Percentiles rank a stretch among this genome's conserved stretches.
These are phyloP conservation scores for Shiraia bambusicola DNA, from an alignment of 2,329 filamentous ascomycete species.

Conservation along the genomic window DNA sequence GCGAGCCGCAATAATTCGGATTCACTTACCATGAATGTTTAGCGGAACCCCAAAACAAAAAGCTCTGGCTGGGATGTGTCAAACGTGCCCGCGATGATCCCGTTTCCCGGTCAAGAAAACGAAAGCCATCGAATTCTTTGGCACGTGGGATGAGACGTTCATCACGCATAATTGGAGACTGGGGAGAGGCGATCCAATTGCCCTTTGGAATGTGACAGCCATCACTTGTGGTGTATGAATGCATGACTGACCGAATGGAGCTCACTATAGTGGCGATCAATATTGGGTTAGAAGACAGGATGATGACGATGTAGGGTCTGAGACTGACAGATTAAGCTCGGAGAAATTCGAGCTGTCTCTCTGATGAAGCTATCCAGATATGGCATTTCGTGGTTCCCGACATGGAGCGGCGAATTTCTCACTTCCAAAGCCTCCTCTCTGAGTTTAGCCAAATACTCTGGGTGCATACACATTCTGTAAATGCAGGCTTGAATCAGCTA, in stretches of 20 bases:
- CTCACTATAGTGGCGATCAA: background rate
- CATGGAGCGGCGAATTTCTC: background rate
- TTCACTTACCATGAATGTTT: too few species aligned
- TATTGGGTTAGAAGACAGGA: background rate
- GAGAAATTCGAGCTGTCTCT: background rate
- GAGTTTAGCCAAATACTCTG: background rate
- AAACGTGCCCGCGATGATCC: too few species aligned
- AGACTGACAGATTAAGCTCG: background rate
- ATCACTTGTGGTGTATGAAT: background rate
- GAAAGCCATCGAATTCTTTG: too few species aligned
- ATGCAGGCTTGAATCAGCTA: background rate
- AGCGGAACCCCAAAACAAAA: too few species aligned
- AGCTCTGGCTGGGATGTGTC: too few species aligned
- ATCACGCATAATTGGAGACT: too few species aligned
- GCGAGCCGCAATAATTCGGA: too few species aligned
- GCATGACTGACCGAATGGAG: background rate
- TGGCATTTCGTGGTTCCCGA: background rate
- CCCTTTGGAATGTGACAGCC: too few species aligned
- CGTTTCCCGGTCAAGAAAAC: too few species aligned
- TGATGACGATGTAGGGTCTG: background rate
- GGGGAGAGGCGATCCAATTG: too few species aligned
- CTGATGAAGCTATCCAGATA: background rate
- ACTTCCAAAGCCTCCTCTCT: background rate
- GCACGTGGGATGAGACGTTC: too few species aligned
- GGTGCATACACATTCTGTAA: background rate